phyloP scores from a whole-genome alignment of 371 early-diverging fungal species.

The Circinella minor region DNA sequence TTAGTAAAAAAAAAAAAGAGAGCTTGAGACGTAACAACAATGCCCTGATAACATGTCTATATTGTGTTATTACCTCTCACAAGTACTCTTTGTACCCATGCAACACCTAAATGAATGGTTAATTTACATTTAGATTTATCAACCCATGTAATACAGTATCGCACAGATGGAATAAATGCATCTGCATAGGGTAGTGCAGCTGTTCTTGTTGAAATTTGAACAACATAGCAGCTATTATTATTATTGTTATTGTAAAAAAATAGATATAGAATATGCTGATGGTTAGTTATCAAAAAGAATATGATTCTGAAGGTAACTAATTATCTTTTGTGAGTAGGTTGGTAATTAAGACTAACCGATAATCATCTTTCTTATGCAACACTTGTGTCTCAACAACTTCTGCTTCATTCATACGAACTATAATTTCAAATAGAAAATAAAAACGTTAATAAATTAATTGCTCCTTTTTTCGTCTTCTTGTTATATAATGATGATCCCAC shows the following conservation, averaged over 20 bases:
- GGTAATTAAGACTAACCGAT: constrained; percentile 35
- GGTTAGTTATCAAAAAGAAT: background rate
- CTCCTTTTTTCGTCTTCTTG: too few species aligned
- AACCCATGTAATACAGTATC: constrained; percentile 64
- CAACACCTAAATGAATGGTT: constrained; percentile 55
- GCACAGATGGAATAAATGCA: constrained; percentile 60
- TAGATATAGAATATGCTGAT: background rate
- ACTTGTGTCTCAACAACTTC: constrained; percentile 62
- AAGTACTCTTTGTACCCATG: constrained; percentile 59
- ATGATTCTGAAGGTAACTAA: background rate
- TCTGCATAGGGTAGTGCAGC: constrained; percentile 64
- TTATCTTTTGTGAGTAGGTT: background rate
- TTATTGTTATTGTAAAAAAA: too few species aligned
- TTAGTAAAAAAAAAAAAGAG: too few species aligned
- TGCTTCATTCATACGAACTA: constrained; percentile 61
- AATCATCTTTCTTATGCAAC: constrained; percentile 57
- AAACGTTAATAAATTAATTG: background rate
- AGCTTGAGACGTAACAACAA: too few species aligned
- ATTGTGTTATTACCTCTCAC: constrained; percentile 43
- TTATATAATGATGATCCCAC: background rate
- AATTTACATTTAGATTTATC: constrained; percentile 49
- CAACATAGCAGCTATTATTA: constrained; percentile 40
- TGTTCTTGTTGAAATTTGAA: constrained; percentile 50
- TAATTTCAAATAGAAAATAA: background rate
- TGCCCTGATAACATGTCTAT: too few species aligned